Base-by-base conservation (phyloP, 768 basidiomycete genomes). In the Ephemerocybe angulata region DNA sequence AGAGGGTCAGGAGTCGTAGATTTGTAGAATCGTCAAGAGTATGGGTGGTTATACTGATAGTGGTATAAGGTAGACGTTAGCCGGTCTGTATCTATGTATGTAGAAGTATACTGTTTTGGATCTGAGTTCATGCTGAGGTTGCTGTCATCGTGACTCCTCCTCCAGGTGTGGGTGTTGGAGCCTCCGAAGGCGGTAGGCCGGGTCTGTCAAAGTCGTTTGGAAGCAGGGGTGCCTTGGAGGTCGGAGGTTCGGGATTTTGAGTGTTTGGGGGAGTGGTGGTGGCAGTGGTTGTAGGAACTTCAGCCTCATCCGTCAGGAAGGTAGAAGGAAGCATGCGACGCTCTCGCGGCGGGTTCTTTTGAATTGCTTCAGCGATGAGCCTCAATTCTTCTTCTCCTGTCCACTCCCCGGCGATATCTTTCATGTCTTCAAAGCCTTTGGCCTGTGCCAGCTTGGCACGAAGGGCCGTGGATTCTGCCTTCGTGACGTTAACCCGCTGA, bases 321-420 rank as follows among this genome's bases (percentile, higher is more conserved):
- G 65, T 56, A 5, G 57, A 59, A 22, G 70, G 65, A 11, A 75
- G 67, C 59, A 69, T 67, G 52, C 69, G 66, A 43, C 72, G 71
- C 28, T 69, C 65, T 35, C 69, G 65, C 7, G 75, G 76, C 19
- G 72, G 65, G 21, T 77, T 73, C 28, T 70, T 67, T 60, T 80
- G 76, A 50, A 90, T 82, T 1, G 76, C 73, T 37, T 75, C 60
- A 22, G 78, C 73, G 24, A 89, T 80, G 8, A 79, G 74, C 7
- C 70, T 66, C 55, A 88, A 80, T 48, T 88, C 87, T 31, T 80
- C 72, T 60, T 84, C 80, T 15, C 87, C 88, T 1, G 78, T 78
- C 79, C 79, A 82, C 3, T 66, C 61, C 7, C 79, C 83, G 12
- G 82, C 80, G 3, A 83, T 59, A 12, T 76, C 72, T 0, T 72